Evolutionary conservation across 352 stramenopile species (phyloP).

Genomic region (Bremia lactucae): DNA sequence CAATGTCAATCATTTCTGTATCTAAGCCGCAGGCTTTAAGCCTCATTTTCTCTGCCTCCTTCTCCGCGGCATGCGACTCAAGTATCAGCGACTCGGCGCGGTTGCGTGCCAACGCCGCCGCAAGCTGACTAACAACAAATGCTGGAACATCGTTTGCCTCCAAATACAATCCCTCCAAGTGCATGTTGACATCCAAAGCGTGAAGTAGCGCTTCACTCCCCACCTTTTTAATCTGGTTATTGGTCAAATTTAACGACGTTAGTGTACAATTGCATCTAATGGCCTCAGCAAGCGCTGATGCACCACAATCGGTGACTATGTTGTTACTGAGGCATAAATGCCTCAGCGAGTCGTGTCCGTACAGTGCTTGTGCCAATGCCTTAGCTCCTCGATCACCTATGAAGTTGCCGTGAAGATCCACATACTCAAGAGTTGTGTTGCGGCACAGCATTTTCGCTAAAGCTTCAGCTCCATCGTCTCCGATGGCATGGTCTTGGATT

Average conservation of each 20-base stretch:
- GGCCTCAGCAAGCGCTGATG: slow-evolving; percentile 35
- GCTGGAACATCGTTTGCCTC: slow-evolving; percentile 40
- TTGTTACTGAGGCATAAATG: slow-evolving; percentile 51
- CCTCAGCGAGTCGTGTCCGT: slow-evolving; percentile 57
- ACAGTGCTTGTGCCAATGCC: slow-evolving; percentile 51
- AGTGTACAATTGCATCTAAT: slow-evolving; percentile 55
- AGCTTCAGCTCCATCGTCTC: slow-evolving; percentile 44
- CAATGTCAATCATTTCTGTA: slow-evolving; percentile 6
- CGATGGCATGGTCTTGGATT: slow-evolving; percentile 59
- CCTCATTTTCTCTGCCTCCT: slow-evolving; percentile 30
- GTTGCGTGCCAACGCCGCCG: slow-evolving; percentile 40
- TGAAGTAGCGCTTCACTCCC: slow-evolving; percentile 41
- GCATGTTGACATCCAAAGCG: slow-evolving; percentile 52
- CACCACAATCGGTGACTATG: slow-evolving; percentile 46
- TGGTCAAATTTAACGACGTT: slow-evolving; percentile 44
- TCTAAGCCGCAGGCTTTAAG: slow-evolving; percentile 17
- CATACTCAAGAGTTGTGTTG: slow-evolving; percentile 54
- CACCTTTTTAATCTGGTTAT: slow-evolving; percentile 43
- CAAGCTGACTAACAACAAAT: slow-evolving; percentile 36
- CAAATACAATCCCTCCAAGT: slow-evolving; percentile 51
- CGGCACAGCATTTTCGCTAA: slow-evolving; percentile 62
- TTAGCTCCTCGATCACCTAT: slow-evolving; percentile 54
- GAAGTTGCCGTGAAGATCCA: slow-evolving; percentile 59
- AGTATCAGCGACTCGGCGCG: slow-evolving; percentile 28
- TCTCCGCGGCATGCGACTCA: slow-evolving; percentile 34